Base-by-base conservation (phyloP, 805 yeast genomes). In the Candida glaebosa region DNA sequence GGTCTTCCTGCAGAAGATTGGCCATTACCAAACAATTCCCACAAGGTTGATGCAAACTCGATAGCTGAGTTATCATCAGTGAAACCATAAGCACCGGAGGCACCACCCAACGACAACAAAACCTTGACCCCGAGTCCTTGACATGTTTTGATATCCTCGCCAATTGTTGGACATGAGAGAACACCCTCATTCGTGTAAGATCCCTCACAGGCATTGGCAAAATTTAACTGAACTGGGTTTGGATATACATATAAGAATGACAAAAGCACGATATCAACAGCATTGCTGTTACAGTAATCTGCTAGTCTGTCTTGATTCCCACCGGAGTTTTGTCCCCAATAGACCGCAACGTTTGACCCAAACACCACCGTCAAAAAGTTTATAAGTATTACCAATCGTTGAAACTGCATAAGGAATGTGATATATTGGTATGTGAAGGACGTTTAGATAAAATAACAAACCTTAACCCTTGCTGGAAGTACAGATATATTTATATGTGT, bases 91-190 rank as follows among this genome's bases (percentile, higher is more conserved):
- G 62, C 43, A 42, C 75, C 67, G 40, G 58, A 26, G 34, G 67
- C 65, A 38, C 74, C 73, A 25, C 90, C 89, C 39, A 90, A 59
- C 0, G 96, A 87, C 7, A 90, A 59, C 28, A 90, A 57, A 2
- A 90, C 82, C 51, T 81, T 83, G 52, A 85, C 85, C 38, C 96
- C 96, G n/a, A 71, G 56, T 2, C 66, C 54, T 65, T 90, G 96
- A 67, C 97, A 90, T 4, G 81, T 71, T 43, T 71, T 55, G 48
- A 89, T 88, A 51, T 86, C 93, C 31, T 69, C 65, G 17, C 75
- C 88, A 43, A 64, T 61, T 9, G 52, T 47, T 18, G 62, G 48
- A 55, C 80, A 66, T 34, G 67, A 51, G 37, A 60, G 50, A 76
- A 65, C 37, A 59, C 73, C 81, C 52, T 66, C 72, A 2, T 45